These are phyloP conservation scores for Speleostelium caveatum DNA, from an alignment of 78 protist species.

Conservation along the genomic window DNA sequence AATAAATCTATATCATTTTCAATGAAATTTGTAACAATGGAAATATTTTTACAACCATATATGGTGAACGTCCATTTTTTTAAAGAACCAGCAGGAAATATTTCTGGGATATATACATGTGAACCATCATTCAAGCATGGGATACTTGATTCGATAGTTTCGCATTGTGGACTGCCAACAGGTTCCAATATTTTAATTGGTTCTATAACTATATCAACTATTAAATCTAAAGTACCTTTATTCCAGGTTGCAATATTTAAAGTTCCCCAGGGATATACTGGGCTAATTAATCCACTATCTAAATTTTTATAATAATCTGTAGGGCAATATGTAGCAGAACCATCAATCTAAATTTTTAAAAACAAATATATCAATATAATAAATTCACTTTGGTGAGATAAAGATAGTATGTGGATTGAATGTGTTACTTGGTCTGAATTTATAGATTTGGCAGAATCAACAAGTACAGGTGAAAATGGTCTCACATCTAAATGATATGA, in stretches of 20 bases:
- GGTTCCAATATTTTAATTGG: not conserved
- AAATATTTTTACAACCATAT: slow-evolving; percentile 19
- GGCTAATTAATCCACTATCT: too few relatives aligned
- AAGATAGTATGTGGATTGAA: too few relatives aligned
- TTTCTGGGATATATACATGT: not conserved
- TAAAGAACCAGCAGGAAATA: not conserved
- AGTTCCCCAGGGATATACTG: slow-evolving; percentile 66
- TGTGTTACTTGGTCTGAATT: slow-evolving; percentile 13
- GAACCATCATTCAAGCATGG: slow-evolving; percentile 39
- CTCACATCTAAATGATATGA: not conserved
- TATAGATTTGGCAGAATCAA: not conserved
- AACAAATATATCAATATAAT: too few relatives aligned
- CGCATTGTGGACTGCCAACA: not conserved
- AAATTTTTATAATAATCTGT: too few relatives aligned
- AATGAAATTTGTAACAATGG: not conserved
- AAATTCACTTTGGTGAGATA: too few relatives aligned
- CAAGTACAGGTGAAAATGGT: slow-evolving; percentile 8
- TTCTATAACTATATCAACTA: slow-evolving; percentile 32
- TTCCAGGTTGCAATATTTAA: not conserved
- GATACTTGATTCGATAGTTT: not conserved
- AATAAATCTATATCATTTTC: slow-evolving; percentile 36
- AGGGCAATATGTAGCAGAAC: too few relatives aligned
- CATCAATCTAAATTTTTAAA: too few relatives aligned
- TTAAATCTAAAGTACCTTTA: not conserved
- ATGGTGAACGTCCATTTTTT: slow-evolving; percentile 15